Evolutionary conservation across 768 basidiomycete genomes (phyloP).

Genomic region (Xerocomellus dryophilus): DNA sequence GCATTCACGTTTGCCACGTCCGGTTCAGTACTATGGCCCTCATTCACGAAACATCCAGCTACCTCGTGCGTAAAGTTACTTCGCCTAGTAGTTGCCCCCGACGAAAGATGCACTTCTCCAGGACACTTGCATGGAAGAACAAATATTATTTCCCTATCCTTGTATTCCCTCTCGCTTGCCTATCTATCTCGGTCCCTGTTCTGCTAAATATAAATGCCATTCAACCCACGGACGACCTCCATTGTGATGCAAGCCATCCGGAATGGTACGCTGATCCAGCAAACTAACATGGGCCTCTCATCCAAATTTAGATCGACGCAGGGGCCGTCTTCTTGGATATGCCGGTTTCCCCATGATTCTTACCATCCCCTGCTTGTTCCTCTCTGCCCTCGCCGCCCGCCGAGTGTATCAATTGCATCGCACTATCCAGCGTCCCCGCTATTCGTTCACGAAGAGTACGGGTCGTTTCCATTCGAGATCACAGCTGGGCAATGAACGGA

Average conservation of each 20-base stretch:
- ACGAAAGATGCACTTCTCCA: constrained; percentile 18
- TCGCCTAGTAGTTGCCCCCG: neutral
- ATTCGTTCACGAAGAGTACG: neutral
- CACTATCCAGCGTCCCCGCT: constrained; percentile 11
- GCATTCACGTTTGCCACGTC: constrained; percentile 49
- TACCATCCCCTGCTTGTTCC: constrained; percentile 48
- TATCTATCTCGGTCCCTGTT: constrained; percentile 42
- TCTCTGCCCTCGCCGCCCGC: constrained; percentile 35
- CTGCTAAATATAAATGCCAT: constrained; percentile 44
- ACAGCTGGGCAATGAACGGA: neutral
- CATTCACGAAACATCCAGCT: constrained; percentile 26
- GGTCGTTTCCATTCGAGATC: neutral
- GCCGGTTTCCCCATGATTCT: constrained; percentile 54
- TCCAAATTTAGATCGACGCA: constrained; percentile 23
- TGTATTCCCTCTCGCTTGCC: constrained; percentile 46
- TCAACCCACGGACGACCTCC: constrained; percentile 47
- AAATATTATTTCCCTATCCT: constrained; percentile 44
- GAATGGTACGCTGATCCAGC: constrained; percentile 45
- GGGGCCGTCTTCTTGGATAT: constrained; percentile 65
- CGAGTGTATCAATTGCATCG: constrained; percentile 23
- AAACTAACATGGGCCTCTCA: neutral
- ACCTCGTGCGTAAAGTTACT: constrained; percentile 17
- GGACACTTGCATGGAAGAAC: constrained; percentile 49
- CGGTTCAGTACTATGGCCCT: constrained; percentile 40
- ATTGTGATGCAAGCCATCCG: constrained; percentile 58